phyloP scores from a whole-genome alignment of 805 yeast genomes.

The Starmera dryadoides region DNA sequence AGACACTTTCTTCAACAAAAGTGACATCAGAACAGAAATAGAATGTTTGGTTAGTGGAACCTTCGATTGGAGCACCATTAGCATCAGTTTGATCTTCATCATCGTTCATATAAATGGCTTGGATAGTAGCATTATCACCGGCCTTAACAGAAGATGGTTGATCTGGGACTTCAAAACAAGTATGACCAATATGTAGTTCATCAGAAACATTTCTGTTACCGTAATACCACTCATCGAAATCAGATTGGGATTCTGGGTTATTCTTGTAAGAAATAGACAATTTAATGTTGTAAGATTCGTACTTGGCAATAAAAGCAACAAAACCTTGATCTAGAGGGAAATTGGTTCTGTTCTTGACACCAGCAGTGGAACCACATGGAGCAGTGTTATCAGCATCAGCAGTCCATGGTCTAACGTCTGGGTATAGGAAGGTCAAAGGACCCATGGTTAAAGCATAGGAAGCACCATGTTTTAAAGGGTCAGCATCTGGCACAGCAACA shows the following conservation, averaged over 20 bases:
- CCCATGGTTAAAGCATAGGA: constrained; percentile 19
- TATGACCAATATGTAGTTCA: constrained; percentile 36
- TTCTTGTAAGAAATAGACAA: constrained; percentile 32
- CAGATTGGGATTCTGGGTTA: constrained; percentile 31
- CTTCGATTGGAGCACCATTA: constrained; percentile 28
- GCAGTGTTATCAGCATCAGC: constrained; percentile 36
- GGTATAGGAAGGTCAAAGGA: constrained; percentile 28
- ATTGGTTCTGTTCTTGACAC: constrained; percentile 30
- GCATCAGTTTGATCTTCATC: constrained; percentile 10
- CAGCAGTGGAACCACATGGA: constrained; percentile 37
- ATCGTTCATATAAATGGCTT: constrained; percentile 31
- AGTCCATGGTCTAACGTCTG: constrained; percentile 37
- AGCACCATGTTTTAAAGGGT: constrained; percentile 19
- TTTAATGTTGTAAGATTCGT: constrained; percentile 30
- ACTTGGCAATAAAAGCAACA: constrained; percentile 37
- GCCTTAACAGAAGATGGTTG: constrained; percentile 26
- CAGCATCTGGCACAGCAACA: constrained; percentile 13
- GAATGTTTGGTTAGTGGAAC: constrained; percentile 30
- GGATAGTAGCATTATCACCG: constrained; percentile 38
- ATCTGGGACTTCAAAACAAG: constrained; percentile 39
- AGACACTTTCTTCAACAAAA: constrained; percentile 36
- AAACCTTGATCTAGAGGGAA: constrained; percentile 42
- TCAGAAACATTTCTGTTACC: constrained; percentile 28
- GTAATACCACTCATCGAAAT: constrained; percentile 31
- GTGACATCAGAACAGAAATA: constrained; percentile 38